Evolutionary conservation across 2,329 filamentous ascomycete species (phyloP).

Genomic region (Neoarthrinium moseri): DNA sequence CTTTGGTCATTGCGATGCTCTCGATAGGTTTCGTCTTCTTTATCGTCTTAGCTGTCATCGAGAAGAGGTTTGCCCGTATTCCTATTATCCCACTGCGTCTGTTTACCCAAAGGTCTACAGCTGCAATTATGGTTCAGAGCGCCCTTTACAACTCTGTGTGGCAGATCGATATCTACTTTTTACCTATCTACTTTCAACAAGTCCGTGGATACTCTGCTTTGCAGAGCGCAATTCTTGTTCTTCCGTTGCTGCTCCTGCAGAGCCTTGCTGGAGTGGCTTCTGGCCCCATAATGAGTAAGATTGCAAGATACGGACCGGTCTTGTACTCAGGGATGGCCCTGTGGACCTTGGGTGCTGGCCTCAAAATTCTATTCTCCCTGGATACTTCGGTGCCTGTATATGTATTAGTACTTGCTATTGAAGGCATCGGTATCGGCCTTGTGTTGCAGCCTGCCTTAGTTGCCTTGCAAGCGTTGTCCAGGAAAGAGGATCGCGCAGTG

Average conservation of each 20-base stretch:
- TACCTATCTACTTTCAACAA: slow-evolving; percentile 25
- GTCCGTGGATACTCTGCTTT: slow-evolving; percentile 20
- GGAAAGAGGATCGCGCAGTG: slow-evolving; percentile 23
- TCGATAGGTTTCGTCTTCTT: slow-evolving; percentile 13
- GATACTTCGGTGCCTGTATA: slow-evolving; percentile 17
- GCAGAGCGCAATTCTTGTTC: slow-evolving; percentile 20
- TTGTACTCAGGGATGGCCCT: slow-evolving; percentile 19
- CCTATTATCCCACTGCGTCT: slow-evolving; percentile 18
- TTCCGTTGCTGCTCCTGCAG: slow-evolving; percentile 23
- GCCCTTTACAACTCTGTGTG: slow-evolving; percentile 50
- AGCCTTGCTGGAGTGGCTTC: slow-evolving; percentile 18
- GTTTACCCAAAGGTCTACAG: slow-evolving; percentile 14
- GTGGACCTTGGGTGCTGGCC: slow-evolving; percentile 22
- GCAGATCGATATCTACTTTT: slow-evolving; percentile 40
- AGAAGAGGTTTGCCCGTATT: slow-evolving; percentile 16
- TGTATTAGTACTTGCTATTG: slow-evolving; percentile 20
- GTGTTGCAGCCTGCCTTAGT: slow-evolving; percentile 27
- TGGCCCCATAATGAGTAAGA: slow-evolving; percentile 20
- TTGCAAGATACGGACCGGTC: slow-evolving; percentile 17
- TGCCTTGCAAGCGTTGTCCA: slow-evolving; percentile 23
- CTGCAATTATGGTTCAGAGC: slow-evolving; percentile 15
- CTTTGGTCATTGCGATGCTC: slow-evolving; percentile 15
- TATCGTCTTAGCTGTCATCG: slow-evolving; percentile 16
- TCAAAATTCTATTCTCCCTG: slow-evolving; percentile 23
- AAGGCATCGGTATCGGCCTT: slow-evolving; percentile 25